Evolutionary conservation across 345 rosid species (phyloP).

Genomic region (Pistacia atlantica): DNA sequence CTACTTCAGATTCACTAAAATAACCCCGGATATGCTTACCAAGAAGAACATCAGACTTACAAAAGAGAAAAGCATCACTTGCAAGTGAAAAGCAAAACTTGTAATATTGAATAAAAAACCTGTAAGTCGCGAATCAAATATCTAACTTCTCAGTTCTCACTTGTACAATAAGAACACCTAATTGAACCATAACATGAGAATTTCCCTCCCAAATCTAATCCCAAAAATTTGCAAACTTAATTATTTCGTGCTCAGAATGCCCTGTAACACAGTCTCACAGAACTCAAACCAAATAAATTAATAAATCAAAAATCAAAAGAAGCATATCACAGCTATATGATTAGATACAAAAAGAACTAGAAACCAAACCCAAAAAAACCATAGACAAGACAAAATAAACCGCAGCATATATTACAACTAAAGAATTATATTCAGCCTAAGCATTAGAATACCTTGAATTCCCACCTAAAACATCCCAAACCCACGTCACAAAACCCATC

Average conservation of each 20-base stretch:
- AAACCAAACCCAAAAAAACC: background rate
- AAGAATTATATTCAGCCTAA: background rate
- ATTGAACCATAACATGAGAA: background rate
- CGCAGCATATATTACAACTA: background rate
- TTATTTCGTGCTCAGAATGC: background rate
- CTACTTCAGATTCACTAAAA: too few species aligned
- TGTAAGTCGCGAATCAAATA: too few species aligned
- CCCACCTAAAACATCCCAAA: background rate
- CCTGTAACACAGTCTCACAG: background rate
- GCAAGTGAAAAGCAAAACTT: too few species aligned
- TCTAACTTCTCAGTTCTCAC: too few species aligned
- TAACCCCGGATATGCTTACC: too few species aligned
- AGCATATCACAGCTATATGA: background rate
- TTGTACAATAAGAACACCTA: too few species aligned
- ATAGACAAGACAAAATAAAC: background rate
- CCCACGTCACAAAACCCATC: background rate
- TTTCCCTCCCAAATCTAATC: constrained; percentile 10
- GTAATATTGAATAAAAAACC: too few species aligned
- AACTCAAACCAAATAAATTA: background rate
- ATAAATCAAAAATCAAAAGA: too few species aligned
- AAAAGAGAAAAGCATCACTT: too few species aligned
- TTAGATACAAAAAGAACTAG: background rate
- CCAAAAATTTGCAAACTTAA: background rate
- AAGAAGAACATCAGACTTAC: too few species aligned
- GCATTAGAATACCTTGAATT: background rate